Base-by-base conservation (phyloP, 768 basidiomycete genomes). In the Cyathus striatus region DNA sequence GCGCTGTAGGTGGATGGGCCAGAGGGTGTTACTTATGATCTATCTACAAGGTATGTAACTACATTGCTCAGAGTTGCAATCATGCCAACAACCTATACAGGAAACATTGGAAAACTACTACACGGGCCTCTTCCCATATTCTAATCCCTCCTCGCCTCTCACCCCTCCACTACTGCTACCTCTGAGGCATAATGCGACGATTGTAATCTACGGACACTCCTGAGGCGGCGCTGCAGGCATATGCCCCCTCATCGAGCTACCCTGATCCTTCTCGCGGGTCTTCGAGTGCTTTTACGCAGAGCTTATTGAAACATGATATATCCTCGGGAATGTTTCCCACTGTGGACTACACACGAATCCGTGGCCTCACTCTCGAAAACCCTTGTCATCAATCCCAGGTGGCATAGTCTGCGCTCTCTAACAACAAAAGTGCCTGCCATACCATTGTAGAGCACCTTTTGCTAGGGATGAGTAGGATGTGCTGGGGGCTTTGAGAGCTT, bases 91-190 rank as follows among this genome's bases (percentile, higher is more conserved):
- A 66, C 64, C 41, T 51, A 56, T 6, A 64, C 65, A 67, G 73
- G 73, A n/a, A 77, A 77, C 45, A 70, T 74, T 3, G 74, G 74
- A 2, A 75, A 72, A 25, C 73, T 73, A 0, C 53, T 76, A 2
- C 59, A 63, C 13, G n/a, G n/a, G n/a, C 69, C 75, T 9, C 44
- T 73, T 6, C 71, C 73, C 1, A 54, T 73, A 26, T 75, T 76
- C 49, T 49, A 61, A 40, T 41, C 47, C 14, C 49, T 70, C 3
- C 50, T 69, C 2, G 51, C 40, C 39, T 53, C 41, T 50, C 40
- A 21, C 36, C 41, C 23, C 37, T 44, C 38, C 40, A 18, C 27
- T 38, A 33, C n/a, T 39, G 6, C 27, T 30, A 41, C 52, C 6
- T 33, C 73, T 49, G 2, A 73, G 62, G 23, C 70, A 71, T 0